These are phyloP conservation scores for Nyctanthes arbortristis DNA, from an alignment of 257 asterid genomes.

Conservation along the genomic window DNA sequence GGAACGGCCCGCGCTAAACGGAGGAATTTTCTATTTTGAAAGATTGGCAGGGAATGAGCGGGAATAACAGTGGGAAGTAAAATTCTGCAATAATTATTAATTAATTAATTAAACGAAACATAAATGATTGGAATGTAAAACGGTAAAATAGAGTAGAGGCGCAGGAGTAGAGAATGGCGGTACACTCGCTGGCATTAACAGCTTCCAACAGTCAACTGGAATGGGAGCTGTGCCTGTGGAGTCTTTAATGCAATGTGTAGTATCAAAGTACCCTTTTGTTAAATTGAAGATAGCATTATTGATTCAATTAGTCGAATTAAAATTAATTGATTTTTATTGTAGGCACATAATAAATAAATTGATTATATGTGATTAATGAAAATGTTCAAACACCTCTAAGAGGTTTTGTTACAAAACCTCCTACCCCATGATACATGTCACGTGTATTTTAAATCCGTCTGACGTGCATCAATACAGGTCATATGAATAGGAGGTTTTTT, in stretches of 20 bases:
- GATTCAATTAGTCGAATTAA: no score
- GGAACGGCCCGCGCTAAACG: constrained; percentile 28
- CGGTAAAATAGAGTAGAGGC: neutral
- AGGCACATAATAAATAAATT: no score
- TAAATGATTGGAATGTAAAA: neutral
- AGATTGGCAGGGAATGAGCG: constrained; percentile 41
- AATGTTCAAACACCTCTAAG: no score
- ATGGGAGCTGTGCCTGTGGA: neutral
- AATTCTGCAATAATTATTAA: constrained; percentile 21
- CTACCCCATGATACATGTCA: no score
- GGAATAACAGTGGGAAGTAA: constrained; percentile 49
- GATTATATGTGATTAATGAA: no score
- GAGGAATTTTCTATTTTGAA: constrained; percentile 34
- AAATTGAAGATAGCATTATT: no score
- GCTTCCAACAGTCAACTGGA: neutral
- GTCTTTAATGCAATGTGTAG: neutral
- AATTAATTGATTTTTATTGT: no score
- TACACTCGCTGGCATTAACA: constrained; percentile 4
- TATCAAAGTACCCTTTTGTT: neutral
- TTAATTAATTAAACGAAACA: constrained; percentile 16
- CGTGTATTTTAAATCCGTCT: no score
- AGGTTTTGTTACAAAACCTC: no score
- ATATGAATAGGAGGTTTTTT: no score
- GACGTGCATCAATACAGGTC: no score
- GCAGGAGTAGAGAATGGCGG: neutral